These are phyloP conservation scores for Ampelomyces quisqualis DNA, from an alignment of 2,329 filamentous ascomycete species.

Conservation along the genomic window DNA sequence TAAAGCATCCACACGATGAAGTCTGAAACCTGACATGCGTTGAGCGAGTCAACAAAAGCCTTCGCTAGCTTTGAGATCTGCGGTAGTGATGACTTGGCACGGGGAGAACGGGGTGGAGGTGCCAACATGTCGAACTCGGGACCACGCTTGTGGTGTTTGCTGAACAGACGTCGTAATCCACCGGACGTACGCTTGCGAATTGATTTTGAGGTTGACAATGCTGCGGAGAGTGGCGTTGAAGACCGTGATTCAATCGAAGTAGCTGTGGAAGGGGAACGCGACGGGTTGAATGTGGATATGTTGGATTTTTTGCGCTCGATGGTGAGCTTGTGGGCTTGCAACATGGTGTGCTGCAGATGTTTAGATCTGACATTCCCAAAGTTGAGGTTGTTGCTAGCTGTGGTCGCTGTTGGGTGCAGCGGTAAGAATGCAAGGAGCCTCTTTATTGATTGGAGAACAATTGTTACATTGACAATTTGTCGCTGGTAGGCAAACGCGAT, in stretches of 20 bases:
- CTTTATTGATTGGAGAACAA: not conserved
- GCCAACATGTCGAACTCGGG: constrained; percentile 4
- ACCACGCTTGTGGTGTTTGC: not conserved
- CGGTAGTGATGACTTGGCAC: not conserved
- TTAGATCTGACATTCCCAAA: not conserved
- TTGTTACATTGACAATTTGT: no score
- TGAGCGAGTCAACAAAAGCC: constrained; percentile 21
- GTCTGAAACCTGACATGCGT: constrained; percentile 14
- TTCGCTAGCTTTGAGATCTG: constrained; percentile 9
- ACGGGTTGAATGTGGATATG: no score
- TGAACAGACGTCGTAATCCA: constrained; percentile 3
- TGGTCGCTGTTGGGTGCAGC: not conserved
- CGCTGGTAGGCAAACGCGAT: no score
- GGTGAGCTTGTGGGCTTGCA: no score
- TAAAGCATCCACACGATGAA: constrained; percentile 29
- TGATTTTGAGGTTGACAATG: not conserved
- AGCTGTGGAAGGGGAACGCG: not conserved
- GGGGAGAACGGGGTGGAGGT: not conserved
- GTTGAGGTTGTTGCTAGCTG: not conserved
- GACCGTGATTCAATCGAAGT: not conserved
- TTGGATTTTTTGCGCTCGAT: no score
- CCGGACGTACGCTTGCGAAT: not conserved
- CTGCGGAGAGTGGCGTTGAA: not conserved
- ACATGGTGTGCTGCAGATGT: no score
- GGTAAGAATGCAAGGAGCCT: not conserved